Evolutionary conservation across 257 asterid species (phyloP), one percentile per base, ranked within the genome.

Genomic region (Paulownia fortunei): DNA sequence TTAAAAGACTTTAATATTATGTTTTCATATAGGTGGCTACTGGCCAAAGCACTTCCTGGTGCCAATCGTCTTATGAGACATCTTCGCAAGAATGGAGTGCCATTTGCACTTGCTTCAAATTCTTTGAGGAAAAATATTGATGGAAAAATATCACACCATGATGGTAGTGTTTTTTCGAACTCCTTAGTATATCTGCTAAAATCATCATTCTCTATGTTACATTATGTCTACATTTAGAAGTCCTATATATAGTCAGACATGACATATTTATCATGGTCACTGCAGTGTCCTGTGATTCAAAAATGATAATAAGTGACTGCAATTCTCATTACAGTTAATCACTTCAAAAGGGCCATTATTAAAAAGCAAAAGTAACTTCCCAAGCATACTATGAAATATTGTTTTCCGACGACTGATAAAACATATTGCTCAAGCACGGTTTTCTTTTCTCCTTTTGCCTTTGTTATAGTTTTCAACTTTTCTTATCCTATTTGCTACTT

Each of bases 11-110:
- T 42, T 62, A 68, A 7, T 49, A 13, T 5, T 42, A 19, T 78
- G 72, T 81, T 76, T 79, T 10, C 19, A 41, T 82, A 6, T 69
- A 94, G 98, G 88, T 91, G 96, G 97, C 65, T 59, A 76, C 80
- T 82, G 81, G 89, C 97, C 3, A 91, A 88, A 81, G 84, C 94
- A 54, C 96, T 94, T 82, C 98, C 98, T 18, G 97, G 97, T 61
- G 98, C 89, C 51, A 88, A 89, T 77, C 97, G 97, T 42, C 90
- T 94, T 21, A 87, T 94, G 89, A 78, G 64, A 47, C 97, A 94
- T 84, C 91, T 94, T 71, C 87, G 81, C 69, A 78, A 86, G 81
- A 89, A 88, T 65, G 94, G 90, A 41, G 87, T 92, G 70, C 97
- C 94, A 12, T 77, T 89, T 77, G 93, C 91, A 47, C 94, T 94